These are phyloP conservation scores for Solanum aculeatissimum DNA, from an alignment of 305 asterid species.

Conservation along the genomic window DNA sequence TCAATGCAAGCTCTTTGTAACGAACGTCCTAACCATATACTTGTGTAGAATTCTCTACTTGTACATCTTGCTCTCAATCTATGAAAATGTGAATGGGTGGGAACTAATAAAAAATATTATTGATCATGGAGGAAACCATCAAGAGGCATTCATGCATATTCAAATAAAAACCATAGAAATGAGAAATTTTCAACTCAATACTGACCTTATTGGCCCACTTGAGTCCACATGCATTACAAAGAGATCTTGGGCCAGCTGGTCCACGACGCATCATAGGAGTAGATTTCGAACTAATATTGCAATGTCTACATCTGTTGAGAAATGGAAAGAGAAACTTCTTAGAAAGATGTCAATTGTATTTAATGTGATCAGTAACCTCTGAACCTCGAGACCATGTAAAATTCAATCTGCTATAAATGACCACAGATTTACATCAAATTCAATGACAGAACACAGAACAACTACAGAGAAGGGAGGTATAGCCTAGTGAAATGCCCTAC, in stretches of 20 bases:
- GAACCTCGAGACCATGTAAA: neutral
- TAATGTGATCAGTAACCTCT: neutral
- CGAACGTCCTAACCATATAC: neutral
- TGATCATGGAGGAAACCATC: neutral
- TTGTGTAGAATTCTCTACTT: neutral
- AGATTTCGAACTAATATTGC: slow-evolving; percentile 54
- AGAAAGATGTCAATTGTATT: neutral
- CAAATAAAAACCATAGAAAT: neutral
- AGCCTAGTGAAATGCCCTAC: neutral
- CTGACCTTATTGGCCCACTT: slow-evolving; percentile 88
- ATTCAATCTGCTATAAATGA: neutral
- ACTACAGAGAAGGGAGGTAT: neutral
- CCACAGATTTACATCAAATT: neutral
- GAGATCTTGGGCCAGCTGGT: slow-evolving; percentile 79
- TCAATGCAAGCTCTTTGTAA: neutral
- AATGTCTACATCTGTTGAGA: slow-evolving; percentile 52
- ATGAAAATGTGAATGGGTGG: neutral
- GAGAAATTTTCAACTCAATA: neutral
- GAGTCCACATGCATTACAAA: slow-evolving; percentile 81
- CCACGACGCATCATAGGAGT: slow-evolving; percentile 93
- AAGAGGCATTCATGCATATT: neutral
- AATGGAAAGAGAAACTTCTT: neutral
- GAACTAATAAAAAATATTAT: neutral
- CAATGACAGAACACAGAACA: neutral
- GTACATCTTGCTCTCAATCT: neutral